A percentile compares a stretch with the other conserved stretches of the same genome.
These are phyloP conservation scores for Cercophora samala DNA, from an alignment of 495 filamentous ascomycete genomes.

Conservation along the genomic window DNA sequence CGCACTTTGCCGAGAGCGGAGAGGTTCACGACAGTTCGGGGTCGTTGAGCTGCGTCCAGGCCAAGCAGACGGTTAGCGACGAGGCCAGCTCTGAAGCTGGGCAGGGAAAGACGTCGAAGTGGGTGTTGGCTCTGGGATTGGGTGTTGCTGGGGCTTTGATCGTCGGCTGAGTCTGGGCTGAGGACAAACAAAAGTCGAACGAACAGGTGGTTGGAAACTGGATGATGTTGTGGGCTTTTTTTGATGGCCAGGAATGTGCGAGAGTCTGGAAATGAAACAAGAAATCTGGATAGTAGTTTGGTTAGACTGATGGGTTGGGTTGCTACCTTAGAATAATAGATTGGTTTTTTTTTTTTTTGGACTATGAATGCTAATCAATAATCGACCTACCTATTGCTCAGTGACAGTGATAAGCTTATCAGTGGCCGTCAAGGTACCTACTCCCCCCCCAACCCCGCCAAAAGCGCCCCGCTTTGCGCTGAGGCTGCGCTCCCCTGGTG, in stretches of 20 bases:
- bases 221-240: background rate
- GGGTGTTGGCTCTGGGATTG: constrained; percentile 1
- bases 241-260: too few species aligned
- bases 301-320: background rate
- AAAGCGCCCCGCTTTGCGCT: constrained; percentile 12
- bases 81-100: background rate
- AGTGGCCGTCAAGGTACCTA: constrained; percentile 22
- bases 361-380: background rate
- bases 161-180: background rate
- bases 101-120: background rate
- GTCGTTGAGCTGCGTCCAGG: constrained; percentile 22
- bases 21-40: constrained; percentile 20
- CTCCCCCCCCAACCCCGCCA: constrained; percentile 7
- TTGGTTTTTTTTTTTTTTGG: too few species aligned
- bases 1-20: constrained; percentile 18
- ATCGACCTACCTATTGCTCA: background rate
- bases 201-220: background rate
- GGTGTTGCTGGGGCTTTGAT: background rate
- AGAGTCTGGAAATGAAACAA: background rate
- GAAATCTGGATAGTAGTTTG: background rate
- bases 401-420: background rate
- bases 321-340: background rate
- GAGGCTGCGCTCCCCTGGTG: background rate
- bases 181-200: background rate
- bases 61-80: background rate